A percentile compares a stretch with the other conserved stretches of the same genome.
These are phyloP conservation scores for Calycina herbarum DNA, from an alignment of 2,329 filamentous ascomycete genomes.

Conservation along the genomic window DNA sequence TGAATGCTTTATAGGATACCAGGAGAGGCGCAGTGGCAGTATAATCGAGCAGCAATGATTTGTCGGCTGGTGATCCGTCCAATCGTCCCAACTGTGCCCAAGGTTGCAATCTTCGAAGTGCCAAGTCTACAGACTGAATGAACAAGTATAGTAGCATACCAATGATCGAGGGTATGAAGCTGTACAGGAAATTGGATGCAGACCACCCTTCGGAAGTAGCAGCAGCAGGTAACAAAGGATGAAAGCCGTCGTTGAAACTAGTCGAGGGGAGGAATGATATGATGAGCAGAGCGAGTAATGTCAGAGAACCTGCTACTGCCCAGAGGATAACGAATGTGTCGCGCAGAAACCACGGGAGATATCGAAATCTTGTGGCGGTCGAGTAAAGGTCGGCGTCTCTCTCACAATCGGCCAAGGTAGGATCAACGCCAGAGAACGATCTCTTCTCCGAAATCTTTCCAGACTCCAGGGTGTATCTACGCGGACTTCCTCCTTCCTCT, in stretches of 20 bases:
- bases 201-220: constrained; percentile 71
- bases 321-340: constrained; percentile 66
- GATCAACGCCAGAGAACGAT: constrained; percentile 2
- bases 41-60: constrained; percentile 70
- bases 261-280: constrained; percentile 75
- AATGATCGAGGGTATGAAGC: constrained; percentile 68
- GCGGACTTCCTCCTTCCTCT: constrained; percentile 54
- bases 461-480: constrained; percentile 50
- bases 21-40: constrained; percentile 62
- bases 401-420: constrained; percentile 27
- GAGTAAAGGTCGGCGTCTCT: constrained; percentile 27
- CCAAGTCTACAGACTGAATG: constrained; percentile 66
- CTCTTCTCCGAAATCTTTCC: constrained; percentile 48
- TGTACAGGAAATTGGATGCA: constrained; percentile 83
- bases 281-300: constrained; percentile 71
- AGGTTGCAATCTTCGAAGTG: constrained; percentile 65
- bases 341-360: constrained; percentile 76
- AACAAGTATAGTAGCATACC: constrained; percentile 67
- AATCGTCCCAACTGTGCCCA: constrained; percentile 62
- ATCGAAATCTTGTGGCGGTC: constrained; percentile 56
- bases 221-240: constrained; percentile 62
- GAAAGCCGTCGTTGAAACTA: constrained; percentile 68
- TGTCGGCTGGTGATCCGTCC: constrained; percentile 61
- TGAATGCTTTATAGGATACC: constrained; percentile 56
- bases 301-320: constrained; percentile 56